Base-by-base conservation (phyloP, 306 rosid species). In the Hippophae gyantsensis region DNA sequence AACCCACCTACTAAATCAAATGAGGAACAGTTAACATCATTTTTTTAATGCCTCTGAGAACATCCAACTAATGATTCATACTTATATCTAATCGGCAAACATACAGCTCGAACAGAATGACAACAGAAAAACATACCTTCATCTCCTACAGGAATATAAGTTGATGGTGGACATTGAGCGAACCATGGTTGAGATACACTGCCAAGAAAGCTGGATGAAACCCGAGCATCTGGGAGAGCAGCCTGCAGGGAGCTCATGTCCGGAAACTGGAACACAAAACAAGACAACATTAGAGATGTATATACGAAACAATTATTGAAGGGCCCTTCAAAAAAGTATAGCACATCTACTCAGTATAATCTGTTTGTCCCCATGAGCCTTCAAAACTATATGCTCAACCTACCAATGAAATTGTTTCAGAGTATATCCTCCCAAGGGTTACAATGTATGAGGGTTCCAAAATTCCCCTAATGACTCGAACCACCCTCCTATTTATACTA, bases 141-240 rank as follows among this genome's bases (percentile, higher is more conserved):
- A 64, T 86, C 97, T 32, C 84, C 67, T 54, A 82, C 62, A 18
- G 89, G 77, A 62, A 79, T 64, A 73, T 68, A 84, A 6, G 97
- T 75, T 26, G 74, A 13, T 60, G 26, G 69, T 50, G 84, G 56
- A 68, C 74, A 82, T 69, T 79, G 84, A 3, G 94, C 78, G 56
- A 86, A 81, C 95, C 97, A 90, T 54, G 95, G 74, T 64, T 82
- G 85, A 68, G 84, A 66, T 44, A 74, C 70, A 78, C 72, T 88
- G 54, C 67, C 79, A 56, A 71, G 62, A 65, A 75, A 81, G 64
- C 80, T 52, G 60, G 97, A 54, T 27, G 89, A 73, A 72, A 82
- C 71, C 72, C 73, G 71, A 52, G 75, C 43, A 75, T 77, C 70
- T 45, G 97, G 97, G 62, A 82, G 82, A 66, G 90, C 84, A 72